Conservation (phyloP, 805 yeast genomes). For the Barnettozyma sucrosica region DNA sequence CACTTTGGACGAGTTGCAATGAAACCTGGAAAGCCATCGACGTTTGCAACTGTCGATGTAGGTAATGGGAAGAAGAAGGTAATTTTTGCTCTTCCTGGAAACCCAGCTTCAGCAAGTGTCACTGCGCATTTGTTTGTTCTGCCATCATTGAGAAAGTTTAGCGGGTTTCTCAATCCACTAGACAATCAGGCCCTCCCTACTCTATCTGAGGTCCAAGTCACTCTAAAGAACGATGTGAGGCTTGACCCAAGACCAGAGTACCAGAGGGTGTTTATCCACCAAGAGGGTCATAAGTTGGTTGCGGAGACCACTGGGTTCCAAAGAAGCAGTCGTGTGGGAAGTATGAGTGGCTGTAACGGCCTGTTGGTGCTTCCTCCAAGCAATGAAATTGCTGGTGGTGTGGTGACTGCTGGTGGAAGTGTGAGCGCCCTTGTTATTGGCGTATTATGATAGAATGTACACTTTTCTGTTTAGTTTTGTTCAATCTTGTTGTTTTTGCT, state of each 20-base stretch:
- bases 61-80: conserved; percentile 26
- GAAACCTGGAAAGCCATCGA: conserved; percentile 57
- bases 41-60: conserved; percentile 40
- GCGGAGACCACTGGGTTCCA: conserved; percentile 46
- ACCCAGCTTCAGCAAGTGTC: conserved; percentile 50
- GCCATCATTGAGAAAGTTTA: conserved; percentile 35
- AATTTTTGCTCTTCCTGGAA: conserved; percentile 50
- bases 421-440: conserved; percentile 28
- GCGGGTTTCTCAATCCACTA: conserved; percentile 26
- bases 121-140: conserved; percentile 42
- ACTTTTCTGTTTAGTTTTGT: no score
- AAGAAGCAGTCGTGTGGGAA: conserved; percentile 43
- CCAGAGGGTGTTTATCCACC: conserved; percentile 37
- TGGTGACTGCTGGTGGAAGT: conserved; percentile 17
- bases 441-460: conserved; percentile 4
- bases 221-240: conserved; percentile 26
- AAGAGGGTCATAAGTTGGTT: conserved; percentile 24
- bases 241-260: conserved; percentile 49
- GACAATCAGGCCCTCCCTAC: conserved; percentile 18
- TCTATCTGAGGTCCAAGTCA: conserved; percentile 32
- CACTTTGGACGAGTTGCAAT: conserved; percentile 53
- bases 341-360: conserved; percentile 43
- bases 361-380: conserved; percentile 37
- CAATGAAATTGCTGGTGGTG: conserved; percentile 7
- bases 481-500: no score